These are phyloP conservation scores for Umbilicaria muhlenbergii DNA, from an alignment of 495 filamentous ascomycete species.

Conservation along the genomic window DNA sequence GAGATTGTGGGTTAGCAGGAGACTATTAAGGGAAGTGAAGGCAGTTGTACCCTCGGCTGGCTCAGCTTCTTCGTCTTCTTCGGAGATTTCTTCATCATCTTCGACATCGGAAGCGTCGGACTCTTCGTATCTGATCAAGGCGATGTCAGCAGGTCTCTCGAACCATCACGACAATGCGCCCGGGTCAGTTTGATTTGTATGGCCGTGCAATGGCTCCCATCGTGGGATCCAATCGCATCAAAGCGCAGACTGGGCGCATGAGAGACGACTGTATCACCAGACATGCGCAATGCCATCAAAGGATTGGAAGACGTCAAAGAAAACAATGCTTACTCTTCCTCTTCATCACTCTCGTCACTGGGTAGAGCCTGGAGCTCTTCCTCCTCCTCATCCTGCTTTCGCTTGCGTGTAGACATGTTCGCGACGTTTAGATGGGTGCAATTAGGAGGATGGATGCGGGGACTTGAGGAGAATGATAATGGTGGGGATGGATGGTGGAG, in stretches of 20 bases:
- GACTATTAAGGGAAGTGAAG: not conserved
- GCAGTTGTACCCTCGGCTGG: constrained; percentile 15
- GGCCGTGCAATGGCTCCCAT: too few relatives aligned
- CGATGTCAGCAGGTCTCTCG: constrained; percentile 1
- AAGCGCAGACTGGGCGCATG: not conserved
- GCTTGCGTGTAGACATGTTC: constrained; percentile 45
- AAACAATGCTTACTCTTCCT: constrained; percentile 41
- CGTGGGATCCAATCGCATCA: too few relatives aligned
- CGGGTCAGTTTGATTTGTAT: too few relatives aligned
- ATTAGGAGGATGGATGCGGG: not conserved
- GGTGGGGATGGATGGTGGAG: not conserved
- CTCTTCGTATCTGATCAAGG: constrained; percentile 27
- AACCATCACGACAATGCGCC: too few relatives aligned
- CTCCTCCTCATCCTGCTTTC: constrained; percentile 46
- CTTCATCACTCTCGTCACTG: constrained; percentile 44
- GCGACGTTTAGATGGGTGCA: too few relatives aligned
- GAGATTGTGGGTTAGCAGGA: not conserved
- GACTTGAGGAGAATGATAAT: not conserved
- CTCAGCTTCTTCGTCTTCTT: constrained; percentile 25
- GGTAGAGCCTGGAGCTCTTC: constrained; percentile 45
- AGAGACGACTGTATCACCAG: constrained; percentile 7
- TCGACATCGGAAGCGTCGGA: constrained; percentile 32
- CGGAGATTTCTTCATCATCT: constrained; percentile 31
- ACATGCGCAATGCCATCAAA: constrained; percentile 1
- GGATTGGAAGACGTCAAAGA: constrained; percentile 12